phyloP scores from a whole-genome alignment of 768 basidiomycete species.

The Phallus indusiatus region DNA sequence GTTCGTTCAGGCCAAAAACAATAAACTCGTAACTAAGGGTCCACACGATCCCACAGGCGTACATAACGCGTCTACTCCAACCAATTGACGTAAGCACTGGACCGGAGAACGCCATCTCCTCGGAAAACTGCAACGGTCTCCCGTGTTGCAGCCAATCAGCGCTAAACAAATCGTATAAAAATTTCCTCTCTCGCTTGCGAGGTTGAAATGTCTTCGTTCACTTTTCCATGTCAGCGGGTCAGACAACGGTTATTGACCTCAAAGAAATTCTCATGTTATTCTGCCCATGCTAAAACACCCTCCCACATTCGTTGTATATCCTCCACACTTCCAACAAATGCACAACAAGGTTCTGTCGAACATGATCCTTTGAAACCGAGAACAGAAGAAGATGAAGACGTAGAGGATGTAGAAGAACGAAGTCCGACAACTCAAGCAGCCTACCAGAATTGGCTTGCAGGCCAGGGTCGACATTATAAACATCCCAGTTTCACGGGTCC shows the following conservation, averaged over 20 bases:
- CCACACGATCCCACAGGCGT: not conserved
- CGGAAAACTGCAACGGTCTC: not conserved
- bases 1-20: not conserved
- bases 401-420: not conserved
- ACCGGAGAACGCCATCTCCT: not conserved
- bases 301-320: not conserved
- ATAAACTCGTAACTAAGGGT: not conserved
- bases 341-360: not conserved
- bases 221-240: not conserved
- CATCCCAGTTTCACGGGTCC: conserved; percentile 1
- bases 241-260: not conserved
- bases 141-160: not conserved
- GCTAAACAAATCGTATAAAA: not conserved
- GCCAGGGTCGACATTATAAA: not conserved
- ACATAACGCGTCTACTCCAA: not conserved
- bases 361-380: not conserved
- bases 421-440: not conserved
- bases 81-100: not conserved
- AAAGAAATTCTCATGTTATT: no score
- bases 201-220: not conserved
- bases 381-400: not conserved
- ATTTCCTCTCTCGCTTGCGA: not conserved
- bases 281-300: not conserved
- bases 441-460: not conserved
- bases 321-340: not conserved